Evolutionary conservation across 345 rosid genomes (phyloP), one percentile per base, ranked within the genome.

Genomic region (Brassica incana): DNA sequence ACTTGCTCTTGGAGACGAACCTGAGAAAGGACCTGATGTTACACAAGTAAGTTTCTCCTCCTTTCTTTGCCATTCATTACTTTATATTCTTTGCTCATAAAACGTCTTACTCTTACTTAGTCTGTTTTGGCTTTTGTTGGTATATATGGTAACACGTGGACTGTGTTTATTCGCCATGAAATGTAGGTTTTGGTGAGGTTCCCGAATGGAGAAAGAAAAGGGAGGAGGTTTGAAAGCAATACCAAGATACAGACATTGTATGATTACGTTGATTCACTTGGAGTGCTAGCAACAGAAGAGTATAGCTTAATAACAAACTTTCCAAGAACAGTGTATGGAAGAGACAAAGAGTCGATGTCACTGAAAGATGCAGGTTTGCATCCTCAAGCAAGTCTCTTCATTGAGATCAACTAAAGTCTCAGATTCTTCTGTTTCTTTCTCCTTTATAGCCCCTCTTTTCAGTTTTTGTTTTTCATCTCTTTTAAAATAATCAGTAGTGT

Each of bases 321-420:
- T 58, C 99, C 99, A 2, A 87, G 99, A 18, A 84, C 83, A 25
- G 86, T 87, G 7, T 90, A 90, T n/a, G 97, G 93, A 45, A 61
- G 84, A 36, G 98, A 91, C 45, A 92, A 89, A 86, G 82, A 83
- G 52, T 78, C 86, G 0, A 50, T 86, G 84, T 79, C 93, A 36
- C 75, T 96, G 69, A 89, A 93, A 82, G 98, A 93, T 43, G 90
- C 95, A 20, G 98, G 99, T 71, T 86, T 96, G 85, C 93, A 96
- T 88, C 99, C 99, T 75, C 98, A 93, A 84, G 99, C 95, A 69
- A 92, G 98, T 84, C 98, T 96, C 77, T 96, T 93, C 71, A 94
- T 96, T 78, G 98, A 96, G 94, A 81, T 89, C 71, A 88, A 87
- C 88, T 89, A 88, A 70, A 70, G 0, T 27, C 12, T 29, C 35